A percentile compares a stretch with the other conserved stretches of the same genome.
Conservation (phyloP, 2,329 filamentous ascomycete genomes). For the Aspergillus sp. region DNA sequence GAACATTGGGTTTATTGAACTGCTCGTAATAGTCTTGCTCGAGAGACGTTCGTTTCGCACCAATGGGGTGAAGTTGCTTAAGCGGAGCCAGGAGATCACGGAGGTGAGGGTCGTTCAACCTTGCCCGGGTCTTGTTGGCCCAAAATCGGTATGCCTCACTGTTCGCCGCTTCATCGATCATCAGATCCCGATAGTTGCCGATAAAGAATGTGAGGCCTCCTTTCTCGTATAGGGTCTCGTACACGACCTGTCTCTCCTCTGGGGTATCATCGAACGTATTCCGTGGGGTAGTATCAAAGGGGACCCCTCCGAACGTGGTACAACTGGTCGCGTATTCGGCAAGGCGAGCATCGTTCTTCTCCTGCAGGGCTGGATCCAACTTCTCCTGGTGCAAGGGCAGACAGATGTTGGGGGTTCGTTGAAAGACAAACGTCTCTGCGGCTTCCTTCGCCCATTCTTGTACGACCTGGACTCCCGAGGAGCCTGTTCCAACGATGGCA, state of each 20-base stretch:
- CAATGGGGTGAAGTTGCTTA: slow-evolving; percentile 48
- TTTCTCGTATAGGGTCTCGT: slow-evolving; percentile 42
- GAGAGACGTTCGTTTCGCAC: slow-evolving; percentile 43
- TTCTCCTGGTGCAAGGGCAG: slow-evolving; percentile 51
- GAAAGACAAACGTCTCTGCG: slow-evolving; percentile 45
- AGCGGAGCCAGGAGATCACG: slow-evolving; percentile 47
- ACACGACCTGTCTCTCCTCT: slow-evolving; percentile 43
- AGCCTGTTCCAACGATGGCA: slow-evolving; percentile 48
- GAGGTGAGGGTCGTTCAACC: slow-evolving; percentile 44
- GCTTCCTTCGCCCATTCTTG: slow-evolving; percentile 51
- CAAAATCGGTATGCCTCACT: slow-evolving; percentile 49
- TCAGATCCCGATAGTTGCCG: slow-evolving; percentile 44
- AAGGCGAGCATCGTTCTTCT: slow-evolving; percentile 26
- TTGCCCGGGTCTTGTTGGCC: slow-evolving; percentile 43
- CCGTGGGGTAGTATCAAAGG: slow-evolving; percentile 46
- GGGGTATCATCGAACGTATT: slow-evolving; percentile 45
- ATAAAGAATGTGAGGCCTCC: slow-evolving; percentile 51
- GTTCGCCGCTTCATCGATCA: slow-evolving; percentile 43
- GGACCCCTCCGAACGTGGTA: slow-evolving; percentile 46
- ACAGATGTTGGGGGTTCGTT: slow-evolving; percentile 58
- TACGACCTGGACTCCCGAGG: slow-evolving; percentile 48
- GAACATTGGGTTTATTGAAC: slow-evolving; percentile 41
- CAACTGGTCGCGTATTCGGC: too few relatives aligned
- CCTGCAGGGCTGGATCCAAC: slow-evolving; percentile 44
- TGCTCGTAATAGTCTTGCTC: slow-evolving; percentile 47